Conservation (phyloP, 1,284 basidiomycete genomes). For the Exobasidium cylindrosporum region DNA sequence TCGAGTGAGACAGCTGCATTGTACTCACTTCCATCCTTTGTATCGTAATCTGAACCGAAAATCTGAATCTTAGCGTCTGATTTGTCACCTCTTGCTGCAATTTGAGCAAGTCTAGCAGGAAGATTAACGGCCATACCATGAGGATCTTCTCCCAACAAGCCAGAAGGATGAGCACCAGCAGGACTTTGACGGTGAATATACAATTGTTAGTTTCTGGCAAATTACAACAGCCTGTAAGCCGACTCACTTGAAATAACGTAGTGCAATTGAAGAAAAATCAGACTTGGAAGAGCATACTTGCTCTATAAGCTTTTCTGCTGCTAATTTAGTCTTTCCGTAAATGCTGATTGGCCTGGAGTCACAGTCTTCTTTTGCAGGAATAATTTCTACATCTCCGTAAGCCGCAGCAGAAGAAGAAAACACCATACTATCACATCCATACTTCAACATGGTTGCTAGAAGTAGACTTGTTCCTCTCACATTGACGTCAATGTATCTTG, state of each 20-base stretch:
- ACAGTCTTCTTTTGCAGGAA: not conserved
- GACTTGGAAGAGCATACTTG: not conserved
- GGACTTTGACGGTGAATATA: not conserved
- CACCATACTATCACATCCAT: not conserved
- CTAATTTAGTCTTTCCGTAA: not conserved
- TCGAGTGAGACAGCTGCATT: too few species aligned
- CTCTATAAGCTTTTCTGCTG: not conserved
- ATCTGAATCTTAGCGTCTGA: not conserved
- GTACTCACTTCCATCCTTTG: not conserved
- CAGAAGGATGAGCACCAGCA: not conserved
- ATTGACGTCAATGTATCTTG: not conserved
- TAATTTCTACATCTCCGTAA: not conserved
- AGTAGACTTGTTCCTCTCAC: not conserved
- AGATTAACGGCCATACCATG: not conserved
- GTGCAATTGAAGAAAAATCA: not conserved
- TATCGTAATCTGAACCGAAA: not conserved
- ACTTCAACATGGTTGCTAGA: not conserved
- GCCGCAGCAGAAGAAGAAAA: not conserved
- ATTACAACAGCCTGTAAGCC: too few species aligned
- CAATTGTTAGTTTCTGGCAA: too few species aligned
- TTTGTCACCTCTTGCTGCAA: not conserved
- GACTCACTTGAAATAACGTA: not conserved
- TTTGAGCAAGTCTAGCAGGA: not conserved
- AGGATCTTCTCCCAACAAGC: not conserved
- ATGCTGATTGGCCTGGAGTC: not conserved